Base-by-base conservation (phyloP, 768 basidiomycete genomes). In the Saitozyma sp. region DNA sequence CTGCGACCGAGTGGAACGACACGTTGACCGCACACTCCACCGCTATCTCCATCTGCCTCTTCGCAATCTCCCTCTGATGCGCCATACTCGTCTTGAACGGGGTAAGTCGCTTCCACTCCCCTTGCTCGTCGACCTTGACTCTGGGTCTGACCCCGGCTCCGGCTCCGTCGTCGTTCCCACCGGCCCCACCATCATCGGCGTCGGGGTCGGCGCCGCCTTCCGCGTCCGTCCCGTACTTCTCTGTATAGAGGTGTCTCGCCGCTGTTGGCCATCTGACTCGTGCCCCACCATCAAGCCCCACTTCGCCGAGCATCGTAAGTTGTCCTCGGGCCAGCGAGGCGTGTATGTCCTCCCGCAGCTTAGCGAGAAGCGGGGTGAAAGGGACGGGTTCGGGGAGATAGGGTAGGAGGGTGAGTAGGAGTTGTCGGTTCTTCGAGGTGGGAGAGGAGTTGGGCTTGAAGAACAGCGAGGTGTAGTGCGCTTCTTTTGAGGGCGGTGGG, bases 301-400 rank as follows among this genome's bases (percentile, higher is more conserved):
- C 88, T 80, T 99, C 95, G 46, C 95, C 95, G 1, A 99, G 81
- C 86, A 96, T 89, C 10, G 91, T 88, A 46, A 81, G 73, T 2
- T 62, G 58, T 2, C 74, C 74, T 19, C 61, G 43, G 2, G 37
- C 58, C 20, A 89, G 86, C 68, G 87, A 87, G 1, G 77, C 75
- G n/a, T 68, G 65, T 14, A 97, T 83, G 74, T 89, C 84, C 8
- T 66, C 62, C 53, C 86, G 85, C 55, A 97, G 78, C 29, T 86
- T 84, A 9, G 74, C 64, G 16, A 95, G 77, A 41, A 92, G 71
- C n/a, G 85, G 80, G 8, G 71, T 66, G 20, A 95, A 83, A 0
- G 85, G 78, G 10, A 83, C 82, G 0, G 94, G 95, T 9, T 88
- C 85, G 0, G 93, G 92, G 17, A 97, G 84, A 51, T 73, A 78